Conservation (phyloP, 1,284 basidiomycete species). For the Entoloma clypeatum region DNA sequence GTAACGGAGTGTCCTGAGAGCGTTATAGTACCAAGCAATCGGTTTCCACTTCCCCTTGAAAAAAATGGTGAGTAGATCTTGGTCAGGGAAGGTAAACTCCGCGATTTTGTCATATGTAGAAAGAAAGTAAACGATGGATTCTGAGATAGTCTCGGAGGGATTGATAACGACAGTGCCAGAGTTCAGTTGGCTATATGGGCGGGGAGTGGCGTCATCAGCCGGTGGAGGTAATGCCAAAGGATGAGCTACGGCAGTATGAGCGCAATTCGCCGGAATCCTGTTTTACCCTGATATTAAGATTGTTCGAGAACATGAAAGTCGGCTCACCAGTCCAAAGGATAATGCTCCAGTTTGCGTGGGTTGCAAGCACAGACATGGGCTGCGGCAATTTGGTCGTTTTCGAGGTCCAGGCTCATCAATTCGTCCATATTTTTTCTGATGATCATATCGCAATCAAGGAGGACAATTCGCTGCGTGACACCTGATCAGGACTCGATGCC, state of each 20-base stretch:
- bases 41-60: conserved; percentile 76
- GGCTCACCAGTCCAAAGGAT: conserved; percentile 84
- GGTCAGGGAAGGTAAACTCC: conserved; percentile 84
- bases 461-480: conserved; percentile 61
- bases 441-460: conserved; percentile 93
- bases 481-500: not conserved
- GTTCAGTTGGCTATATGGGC: conserved; percentile 80
- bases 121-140: conserved; percentile 57
- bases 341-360: conserved; percentile 77
- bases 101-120: conserved; percentile 65
- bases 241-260: conserved; percentile 62
- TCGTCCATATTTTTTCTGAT: conserved; percentile 89
- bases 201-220: conserved; percentile 52
- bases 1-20: conserved; percentile 71
- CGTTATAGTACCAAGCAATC: conserved; percentile 83
- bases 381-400: conserved; percentile 75
- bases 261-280: conserved; percentile 89
- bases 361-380: conserved; percentile 93
- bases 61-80: conserved; percentile 83
- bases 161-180: conserved; percentile 84
- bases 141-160: conserved; percentile 61
- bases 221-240: conserved; percentile 48
- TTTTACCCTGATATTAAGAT: conserved; percentile 6
- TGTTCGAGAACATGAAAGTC: not conserved
- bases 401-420: conserved; percentile 70